A percentile compares a stretch with the other conserved stretches of the same genome.
phyloP scores from a whole-genome alignment of 164 flowering plant genomes.

The Chloranthus sessilifolius region DNA sequence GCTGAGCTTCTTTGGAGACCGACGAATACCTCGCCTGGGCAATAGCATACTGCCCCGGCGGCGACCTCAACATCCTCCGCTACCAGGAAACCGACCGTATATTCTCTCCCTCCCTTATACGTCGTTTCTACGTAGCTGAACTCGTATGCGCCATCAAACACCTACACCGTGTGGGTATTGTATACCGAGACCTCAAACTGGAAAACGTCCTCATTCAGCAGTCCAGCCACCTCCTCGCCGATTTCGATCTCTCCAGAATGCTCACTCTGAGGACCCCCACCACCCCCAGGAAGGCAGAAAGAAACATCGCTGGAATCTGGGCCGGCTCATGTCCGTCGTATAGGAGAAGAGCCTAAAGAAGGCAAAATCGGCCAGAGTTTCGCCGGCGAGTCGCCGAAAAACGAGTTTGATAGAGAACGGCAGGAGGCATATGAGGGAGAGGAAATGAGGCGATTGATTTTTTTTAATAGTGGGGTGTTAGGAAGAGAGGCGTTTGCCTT shows the following conservation, averaged over 20 bases:
- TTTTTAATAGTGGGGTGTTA: no score
- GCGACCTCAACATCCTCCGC: constrained; percentile 87
- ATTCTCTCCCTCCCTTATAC: constrained; percentile 53
- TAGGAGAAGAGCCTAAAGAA: constrained; percentile 37
- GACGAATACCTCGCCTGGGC: constrained; percentile 69
- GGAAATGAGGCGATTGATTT: no score
- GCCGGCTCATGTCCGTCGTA: constrained; percentile 46
- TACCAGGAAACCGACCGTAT: constrained; percentile 53
- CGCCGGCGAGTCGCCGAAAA: constrained; percentile 51
- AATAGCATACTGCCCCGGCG: constrained; percentile 83
- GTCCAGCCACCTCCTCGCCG: constrained; percentile 73
- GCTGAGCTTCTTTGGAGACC: no score
- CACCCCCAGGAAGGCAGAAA: constrained; percentile 1
- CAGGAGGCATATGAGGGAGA: no score
- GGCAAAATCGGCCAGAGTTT: constrained; percentile 69
- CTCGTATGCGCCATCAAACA: constrained; percentile 66
- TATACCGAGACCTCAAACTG: constrained; percentile 78
- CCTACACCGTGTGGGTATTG: constrained; percentile 59
- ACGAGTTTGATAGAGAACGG: no score
- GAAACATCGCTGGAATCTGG: constrained; percentile 21
- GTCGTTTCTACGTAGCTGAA: constrained; percentile 74
- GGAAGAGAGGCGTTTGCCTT: no score
- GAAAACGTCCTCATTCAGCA: constrained; percentile 66
- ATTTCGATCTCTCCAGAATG: constrained; percentile 62
- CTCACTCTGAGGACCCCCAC: constrained; percentile 7